Conservation (phyloP, 2,329 filamentous ascomycete species). For the Fusarium euwallaceae region DNA sequence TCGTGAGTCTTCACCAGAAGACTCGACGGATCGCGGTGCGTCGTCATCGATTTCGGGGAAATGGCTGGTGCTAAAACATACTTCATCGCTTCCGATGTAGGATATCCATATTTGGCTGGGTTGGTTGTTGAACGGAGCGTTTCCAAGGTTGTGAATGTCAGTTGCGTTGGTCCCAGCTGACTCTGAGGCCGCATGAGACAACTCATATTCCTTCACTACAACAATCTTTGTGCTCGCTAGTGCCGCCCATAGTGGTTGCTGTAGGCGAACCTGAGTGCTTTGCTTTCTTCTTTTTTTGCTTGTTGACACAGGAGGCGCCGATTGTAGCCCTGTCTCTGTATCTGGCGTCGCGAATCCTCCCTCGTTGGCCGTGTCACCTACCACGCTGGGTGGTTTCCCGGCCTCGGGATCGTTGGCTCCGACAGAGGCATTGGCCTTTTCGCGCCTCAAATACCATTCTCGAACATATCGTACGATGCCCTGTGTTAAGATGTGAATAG, state of each 20-base stretch:
- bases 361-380: constrained; percentile 46
- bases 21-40: constrained; percentile 39
- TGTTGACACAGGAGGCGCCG: constrained; percentile 62
- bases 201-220: constrained; percentile 90
- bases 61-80: constrained; percentile 80
- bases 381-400: constrained; percentile 62
- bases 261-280: constrained; percentile 88
- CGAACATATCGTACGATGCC: constrained; percentile 78
- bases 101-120: constrained; percentile 84
- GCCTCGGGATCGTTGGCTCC: constrained; percentile 73
- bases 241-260: constrained; percentile 94
- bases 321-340: constrained; percentile 57
- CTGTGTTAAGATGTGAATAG: constrained; percentile 81
- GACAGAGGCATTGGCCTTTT: constrained; percentile 65
- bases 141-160: constrained; percentile 82
- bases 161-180: constrained; percentile 80
- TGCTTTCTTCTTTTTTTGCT: constrained; percentile 91
- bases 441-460: constrained; percentile 74
- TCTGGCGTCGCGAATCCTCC: constrained; percentile 66
- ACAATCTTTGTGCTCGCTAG: constrained; percentile 97
- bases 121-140: constrained; percentile 78
- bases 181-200: constrained; percentile 82
- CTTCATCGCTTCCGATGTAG: constrained; percentile 82
- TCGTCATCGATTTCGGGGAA: constrained; percentile 64
- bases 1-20: constrained; percentile 50